Conservation (phyloP, 257 asterid genomes). For the Datura wrightii region DNA sequence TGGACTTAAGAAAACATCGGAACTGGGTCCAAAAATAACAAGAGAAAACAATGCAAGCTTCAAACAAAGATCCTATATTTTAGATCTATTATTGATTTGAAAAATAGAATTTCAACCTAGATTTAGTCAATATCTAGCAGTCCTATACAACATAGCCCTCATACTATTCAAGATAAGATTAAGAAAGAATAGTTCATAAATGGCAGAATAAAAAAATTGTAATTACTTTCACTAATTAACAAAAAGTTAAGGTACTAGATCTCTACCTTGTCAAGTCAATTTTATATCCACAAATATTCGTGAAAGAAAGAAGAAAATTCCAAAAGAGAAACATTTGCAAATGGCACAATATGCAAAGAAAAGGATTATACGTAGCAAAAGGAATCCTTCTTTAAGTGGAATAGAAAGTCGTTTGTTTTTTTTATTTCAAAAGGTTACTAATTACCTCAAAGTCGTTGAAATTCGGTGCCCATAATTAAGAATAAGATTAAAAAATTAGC, state of each 20-base stretch:
- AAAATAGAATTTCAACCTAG: not conserved
- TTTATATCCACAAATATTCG: not conserved
- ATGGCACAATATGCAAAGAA: not conserved
- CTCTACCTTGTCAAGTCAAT: conserved; percentile 27
- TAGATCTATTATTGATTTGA: not conserved
- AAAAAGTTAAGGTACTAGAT: conserved; percentile 8
- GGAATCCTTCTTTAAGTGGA: conserved; percentile 16
- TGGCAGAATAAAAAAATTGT: not conserved
- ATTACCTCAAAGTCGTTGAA: not conserved
- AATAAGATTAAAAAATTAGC: not conserved
- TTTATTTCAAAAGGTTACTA: not conserved
- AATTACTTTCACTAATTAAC: conserved; percentile 1
- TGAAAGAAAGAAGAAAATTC: not conserved
- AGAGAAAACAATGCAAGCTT: not conserved
- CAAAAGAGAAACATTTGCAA: conserved; percentile 16
- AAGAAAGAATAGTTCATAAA: not conserved
- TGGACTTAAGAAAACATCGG: not conserved
- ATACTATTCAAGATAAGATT: conserved; percentile 13
- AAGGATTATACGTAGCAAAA: not conserved
- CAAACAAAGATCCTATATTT: not conserved
- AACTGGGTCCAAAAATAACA: not conserved
- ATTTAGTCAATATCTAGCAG: not conserved
- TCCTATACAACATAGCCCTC: not conserved
- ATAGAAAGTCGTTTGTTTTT: not conserved
- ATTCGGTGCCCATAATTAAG: conserved; percentile 14